These are phyloP conservation scores for Cudoniella acicularis DNA, from an alignment of 495 filamentous ascomycete species.

Conservation along the genomic window DNA sequence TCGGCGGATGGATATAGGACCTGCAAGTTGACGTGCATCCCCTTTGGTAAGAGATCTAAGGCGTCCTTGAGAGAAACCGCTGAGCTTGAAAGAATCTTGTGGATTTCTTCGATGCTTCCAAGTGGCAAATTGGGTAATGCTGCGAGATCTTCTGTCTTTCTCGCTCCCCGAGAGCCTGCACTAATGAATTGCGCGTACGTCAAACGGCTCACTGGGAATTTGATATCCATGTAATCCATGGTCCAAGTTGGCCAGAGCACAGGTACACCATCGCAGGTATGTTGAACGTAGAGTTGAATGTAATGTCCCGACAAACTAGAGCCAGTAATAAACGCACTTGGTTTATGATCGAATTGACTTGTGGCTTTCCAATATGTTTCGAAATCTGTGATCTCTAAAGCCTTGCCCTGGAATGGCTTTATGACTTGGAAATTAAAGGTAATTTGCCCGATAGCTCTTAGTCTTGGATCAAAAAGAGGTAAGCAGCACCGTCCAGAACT, in stretches of 20 bases:
- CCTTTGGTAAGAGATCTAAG: constrained; percentile 64
- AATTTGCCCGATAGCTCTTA: constrained; percentile 92
- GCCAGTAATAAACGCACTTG: constrained; percentile 84
- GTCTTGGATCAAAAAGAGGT: constrained; percentile 85
- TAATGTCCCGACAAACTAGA: constrained; percentile 94
- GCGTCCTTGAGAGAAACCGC: constrained; percentile 74
- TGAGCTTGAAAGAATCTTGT: constrained; percentile 66
- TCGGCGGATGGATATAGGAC: constrained; percentile 72
- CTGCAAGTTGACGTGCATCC: constrained; percentile 82
- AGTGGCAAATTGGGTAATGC: constrained; percentile 42
- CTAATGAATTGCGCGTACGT: constrained; percentile 68
- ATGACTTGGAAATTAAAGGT: constrained; percentile 93
- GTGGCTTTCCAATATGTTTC: constrained; percentile 99
- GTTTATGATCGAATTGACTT: constrained; percentile 78
- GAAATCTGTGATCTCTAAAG: constrained; percentile 94
- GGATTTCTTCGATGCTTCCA: constrained; percentile 59
- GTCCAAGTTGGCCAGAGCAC: constrained; percentile 83
- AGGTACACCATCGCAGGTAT: constrained; percentile 81
- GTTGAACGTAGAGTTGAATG: constrained; percentile 83
- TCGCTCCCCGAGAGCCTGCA: constrained; percentile 52
- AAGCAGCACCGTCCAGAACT: constrained; percentile 80
- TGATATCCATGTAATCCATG: constrained; percentile 72
- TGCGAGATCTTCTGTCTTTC: constrained; percentile 34
- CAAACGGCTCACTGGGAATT: constrained; percentile 72
- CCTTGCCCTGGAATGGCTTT: constrained; percentile 90